phyloP scores from a whole-genome alignment of 164 flowering plant genomes.

The Kingdonia uniflora region DNA sequence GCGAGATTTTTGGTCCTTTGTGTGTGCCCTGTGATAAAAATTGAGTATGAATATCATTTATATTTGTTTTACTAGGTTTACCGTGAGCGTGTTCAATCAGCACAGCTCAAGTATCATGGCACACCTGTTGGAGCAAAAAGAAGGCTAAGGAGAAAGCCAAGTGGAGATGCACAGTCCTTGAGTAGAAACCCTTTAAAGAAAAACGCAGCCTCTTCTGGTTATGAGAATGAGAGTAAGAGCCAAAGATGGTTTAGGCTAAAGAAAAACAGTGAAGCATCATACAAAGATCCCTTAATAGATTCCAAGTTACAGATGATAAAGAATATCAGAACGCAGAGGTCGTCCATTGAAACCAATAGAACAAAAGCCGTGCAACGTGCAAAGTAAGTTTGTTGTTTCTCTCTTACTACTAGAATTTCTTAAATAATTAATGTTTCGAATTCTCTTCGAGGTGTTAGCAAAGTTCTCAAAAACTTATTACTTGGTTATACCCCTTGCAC shows the following conservation, averaged over 20 bases:
- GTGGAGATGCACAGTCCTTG: slow-evolving; percentile 15
- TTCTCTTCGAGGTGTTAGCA: too few relatives aligned
- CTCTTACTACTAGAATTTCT: too few relatives aligned
- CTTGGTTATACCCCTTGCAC: too few relatives aligned
- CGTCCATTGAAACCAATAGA: slow-evolving; percentile 42
- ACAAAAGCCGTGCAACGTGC: slow-evolving; percentile 68
- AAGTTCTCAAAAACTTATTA: too few relatives aligned
- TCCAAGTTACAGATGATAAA: slow-evolving; percentile 83
- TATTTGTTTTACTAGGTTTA: slow-evolving; percentile 36
- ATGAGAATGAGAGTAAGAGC: slow-evolving; percentile 11
- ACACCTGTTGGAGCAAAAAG: slow-evolving; percentile 34
- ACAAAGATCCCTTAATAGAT: slow-evolving; percentile 69
- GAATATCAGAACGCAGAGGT: slow-evolving; percentile 71
- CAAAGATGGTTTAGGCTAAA: slow-evolving; percentile 14
- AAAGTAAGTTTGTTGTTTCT: slow-evolving; percentile 36
- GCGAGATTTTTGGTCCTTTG: too few relatives aligned
- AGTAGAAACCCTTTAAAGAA: slow-evolving; percentile 19
- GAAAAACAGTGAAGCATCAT: slow-evolving; percentile 34
- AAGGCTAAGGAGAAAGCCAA: slow-evolving; percentile 43
- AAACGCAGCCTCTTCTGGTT: slow-evolving; percentile 7
- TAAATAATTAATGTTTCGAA: too few relatives aligned
- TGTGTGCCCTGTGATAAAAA: too few relatives aligned
- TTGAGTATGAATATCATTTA: too few relatives aligned
- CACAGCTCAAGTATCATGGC: slow-evolving; percentile 57
- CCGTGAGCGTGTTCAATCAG: slow-evolving; percentile 60